Conservation (phyloP, 371 early-diverging fungal genomes). For the Mucor irregularis region DNA sequence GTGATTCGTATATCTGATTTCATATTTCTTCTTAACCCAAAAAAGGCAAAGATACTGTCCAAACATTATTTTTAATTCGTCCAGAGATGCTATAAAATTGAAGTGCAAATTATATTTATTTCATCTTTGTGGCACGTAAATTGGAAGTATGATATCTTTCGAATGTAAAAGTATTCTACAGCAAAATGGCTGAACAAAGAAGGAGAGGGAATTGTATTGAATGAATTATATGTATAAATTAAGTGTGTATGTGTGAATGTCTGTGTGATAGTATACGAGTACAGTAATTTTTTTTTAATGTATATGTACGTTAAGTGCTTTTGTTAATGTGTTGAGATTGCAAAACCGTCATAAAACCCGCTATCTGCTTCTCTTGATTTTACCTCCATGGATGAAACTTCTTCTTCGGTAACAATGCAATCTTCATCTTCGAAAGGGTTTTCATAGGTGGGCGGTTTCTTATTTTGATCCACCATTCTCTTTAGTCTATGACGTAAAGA, state of each 20-base stretch:
- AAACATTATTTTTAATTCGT: too few species aligned
- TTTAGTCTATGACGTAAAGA: constrained; percentile 26
- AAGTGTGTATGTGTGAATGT: neutral
- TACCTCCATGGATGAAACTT: constrained; percentile 2
- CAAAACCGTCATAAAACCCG: constrained; percentile 26
- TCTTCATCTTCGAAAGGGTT: constrained; percentile 52
- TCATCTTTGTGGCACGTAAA: too few species aligned
- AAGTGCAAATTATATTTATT: too few species aligned
- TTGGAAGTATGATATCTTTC: too few species aligned
- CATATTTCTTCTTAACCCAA: too few species aligned
- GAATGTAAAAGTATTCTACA: neutral
- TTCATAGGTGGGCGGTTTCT: constrained; percentile 28
- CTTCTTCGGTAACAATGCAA: constrained; percentile 40
- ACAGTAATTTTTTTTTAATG: too few species aligned
- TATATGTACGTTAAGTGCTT: neutral
- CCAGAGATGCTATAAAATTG: too few species aligned
- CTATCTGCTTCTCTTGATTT: constrained; percentile 20
- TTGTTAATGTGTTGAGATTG: neutral
- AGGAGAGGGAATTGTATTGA: neutral
- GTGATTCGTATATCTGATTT: too few species aligned
- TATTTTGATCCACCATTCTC: constrained; percentile 25
- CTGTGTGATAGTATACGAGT: neutral
- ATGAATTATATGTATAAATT: neutral
- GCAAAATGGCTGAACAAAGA: neutral
- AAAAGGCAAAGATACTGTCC: too few species aligned